Percentiles rank a stretch among this genome's conserved stretches.
Evolutionary conservation across 2,329 filamentous ascomycete genomes (phyloP).

Genomic region (Paecilomyces sp.): DNA sequence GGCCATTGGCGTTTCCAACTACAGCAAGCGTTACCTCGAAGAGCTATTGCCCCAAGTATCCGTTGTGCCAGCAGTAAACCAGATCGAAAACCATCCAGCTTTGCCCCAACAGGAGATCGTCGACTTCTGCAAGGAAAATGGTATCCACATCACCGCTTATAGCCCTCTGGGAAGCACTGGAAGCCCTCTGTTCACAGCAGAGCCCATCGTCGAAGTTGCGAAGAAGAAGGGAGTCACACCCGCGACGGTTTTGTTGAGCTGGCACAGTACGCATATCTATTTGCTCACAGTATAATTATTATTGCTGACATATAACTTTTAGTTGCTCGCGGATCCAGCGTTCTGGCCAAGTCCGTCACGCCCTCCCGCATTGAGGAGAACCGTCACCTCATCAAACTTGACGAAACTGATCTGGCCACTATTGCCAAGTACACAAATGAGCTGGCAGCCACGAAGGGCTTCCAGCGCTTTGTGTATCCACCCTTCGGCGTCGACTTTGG

Average conservation of each 20-base stretch:
- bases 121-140: slow-evolving; percentile 21
- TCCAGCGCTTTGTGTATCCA: slow-evolving; percentile 55
- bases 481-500: slow-evolving; percentile 63
- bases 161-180: slow-evolving; percentile 37
- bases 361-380: slow-evolving; percentile 35
- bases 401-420: slow-evolving; percentile 28
- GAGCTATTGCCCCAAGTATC: slow-evolving; percentile 51
- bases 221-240: slow-evolving; percentile 32
- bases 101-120: slow-evolving; percentile 49
- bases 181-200: slow-evolving; percentile 34
- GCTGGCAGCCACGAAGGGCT: slow-evolving; percentile 22
- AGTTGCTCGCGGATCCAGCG: slow-evolving; percentile 33
- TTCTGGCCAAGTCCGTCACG: slow-evolving; percentile 36
- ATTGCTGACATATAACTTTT: slow-evolving; percentile 4
- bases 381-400: slow-evolving; percentile 30
- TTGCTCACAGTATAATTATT: not conserved
- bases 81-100: slow-evolving; percentile 76
- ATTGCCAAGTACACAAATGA: slow-evolving; percentile 31
- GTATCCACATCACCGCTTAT: slow-evolving; percentile 49
- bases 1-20: slow-evolving; percentile 56
- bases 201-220: slow-evolving; percentile 35
- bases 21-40: slow-evolving; percentile 47
- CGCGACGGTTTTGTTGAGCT: slow-evolving; percentile 36
- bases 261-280: slow-evolving; percentile 28
- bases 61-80: slow-evolving; percentile 63